phyloP scores from a whole-genome alignment of 1,139 yeast genomes.

The Blastobotrys petasosporus region DNA sequence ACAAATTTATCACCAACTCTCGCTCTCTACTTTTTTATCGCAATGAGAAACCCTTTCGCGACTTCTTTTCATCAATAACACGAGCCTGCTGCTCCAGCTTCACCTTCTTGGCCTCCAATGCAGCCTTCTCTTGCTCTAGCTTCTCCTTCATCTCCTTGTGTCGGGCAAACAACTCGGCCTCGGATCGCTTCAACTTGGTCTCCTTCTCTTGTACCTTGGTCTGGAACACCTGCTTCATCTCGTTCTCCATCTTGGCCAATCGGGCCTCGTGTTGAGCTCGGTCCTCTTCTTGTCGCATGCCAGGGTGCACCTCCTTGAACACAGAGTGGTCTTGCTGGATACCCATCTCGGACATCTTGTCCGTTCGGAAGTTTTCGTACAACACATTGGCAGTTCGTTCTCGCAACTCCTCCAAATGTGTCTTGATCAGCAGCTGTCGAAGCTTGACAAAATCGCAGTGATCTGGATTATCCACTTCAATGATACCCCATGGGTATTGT shows the following conservation, averaged over 20 bases:
- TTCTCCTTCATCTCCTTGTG: conserved; percentile 98
- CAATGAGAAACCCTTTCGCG: conserved; percentile 49
- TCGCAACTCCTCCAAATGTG: conserved; percentile 88
- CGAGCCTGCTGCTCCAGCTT: conserved; percentile 71
- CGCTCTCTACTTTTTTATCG: conserved; percentile 34
- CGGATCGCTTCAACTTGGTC: conserved; percentile 93
- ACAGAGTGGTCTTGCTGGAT: conserved; percentile 89
- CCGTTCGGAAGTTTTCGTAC: conserved; percentile 86
- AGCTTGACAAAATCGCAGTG: conserved; percentile 91
- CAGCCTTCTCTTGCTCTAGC: conserved; percentile 76
- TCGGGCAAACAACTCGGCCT: conserved; percentile 90
- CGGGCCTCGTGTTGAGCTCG: conserved; percentile 90
- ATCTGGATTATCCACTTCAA: conserved; percentile 90
- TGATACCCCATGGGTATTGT: conserved; percentile 95
- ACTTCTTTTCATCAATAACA: conserved; percentile 48
- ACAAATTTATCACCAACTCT: conserved; percentile 1
- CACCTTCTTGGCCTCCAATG: conserved; percentile 84
- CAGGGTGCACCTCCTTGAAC: conserved; percentile 91
- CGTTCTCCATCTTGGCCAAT: conserved; percentile 89
- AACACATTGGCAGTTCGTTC: conserved; percentile 72
- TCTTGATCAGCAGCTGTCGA: conserved; percentile 83
- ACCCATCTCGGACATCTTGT: conserved; percentile 75
- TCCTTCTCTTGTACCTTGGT: conserved; percentile 96
- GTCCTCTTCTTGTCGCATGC: conserved; percentile 90
- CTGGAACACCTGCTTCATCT: conserved; percentile 95